Conservation (phyloP, 805 yeast species). For the Alloascoidea hylecoeti region DNA sequence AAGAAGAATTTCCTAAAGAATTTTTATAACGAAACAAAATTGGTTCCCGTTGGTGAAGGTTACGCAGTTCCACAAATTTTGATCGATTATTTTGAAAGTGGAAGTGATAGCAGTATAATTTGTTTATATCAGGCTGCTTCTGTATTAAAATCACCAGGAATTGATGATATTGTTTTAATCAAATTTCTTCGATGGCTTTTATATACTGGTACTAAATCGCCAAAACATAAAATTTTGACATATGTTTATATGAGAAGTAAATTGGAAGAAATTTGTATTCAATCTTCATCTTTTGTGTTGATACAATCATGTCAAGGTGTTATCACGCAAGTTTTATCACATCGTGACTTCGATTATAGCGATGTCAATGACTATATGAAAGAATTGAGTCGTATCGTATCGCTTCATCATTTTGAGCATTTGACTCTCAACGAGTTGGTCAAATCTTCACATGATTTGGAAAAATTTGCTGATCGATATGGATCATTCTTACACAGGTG, state of each 20-base stretch:
- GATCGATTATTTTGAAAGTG: neutral
- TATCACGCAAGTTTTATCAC: neutral
- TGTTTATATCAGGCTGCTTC: neutral
- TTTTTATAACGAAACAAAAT: neutral
- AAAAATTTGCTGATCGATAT: too few relatives aligned
- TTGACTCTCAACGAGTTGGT: too few relatives aligned
- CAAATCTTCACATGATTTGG: too few relatives aligned
- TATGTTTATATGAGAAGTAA: neutral
- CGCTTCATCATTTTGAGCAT: neutral
- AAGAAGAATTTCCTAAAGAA: constrained; percentile 10
- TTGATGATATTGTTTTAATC: neutral
- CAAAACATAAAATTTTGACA: neutral
- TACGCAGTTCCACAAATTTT: neutral
- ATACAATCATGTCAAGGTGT: neutral
- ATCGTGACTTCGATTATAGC: constrained; percentile 1
- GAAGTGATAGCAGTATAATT: neutral
- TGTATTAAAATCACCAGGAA: neutral
- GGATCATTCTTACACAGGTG: too few relatives aligned
- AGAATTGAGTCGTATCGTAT: neutral
- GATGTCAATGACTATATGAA: neutral
- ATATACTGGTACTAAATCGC: neutral
- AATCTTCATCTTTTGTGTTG: neutral
- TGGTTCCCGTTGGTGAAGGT: neutral
- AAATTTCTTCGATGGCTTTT: neutral
- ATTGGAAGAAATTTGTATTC: constrained; percentile 1